Percentiles rank a stretch among this genome's conserved stretches.
phyloP scores from a whole-genome alignment of 805 yeast species.

The Kodamaea lidongshanica region DNA sequence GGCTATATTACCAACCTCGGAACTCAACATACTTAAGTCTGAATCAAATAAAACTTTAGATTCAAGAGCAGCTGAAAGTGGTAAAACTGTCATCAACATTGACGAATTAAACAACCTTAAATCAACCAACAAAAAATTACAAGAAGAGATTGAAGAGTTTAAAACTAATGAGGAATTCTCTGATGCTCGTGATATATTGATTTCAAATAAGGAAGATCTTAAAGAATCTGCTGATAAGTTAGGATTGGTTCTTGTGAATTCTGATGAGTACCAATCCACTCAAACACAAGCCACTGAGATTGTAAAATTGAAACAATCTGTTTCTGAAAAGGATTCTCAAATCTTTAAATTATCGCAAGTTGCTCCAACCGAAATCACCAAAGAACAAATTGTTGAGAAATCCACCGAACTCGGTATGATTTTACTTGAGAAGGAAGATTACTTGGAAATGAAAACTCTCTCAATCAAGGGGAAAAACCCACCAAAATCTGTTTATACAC shows the following conservation, averaged over 20 bases:
- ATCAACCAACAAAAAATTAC: constrained; percentile 2
- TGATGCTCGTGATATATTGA: constrained; percentile 28
- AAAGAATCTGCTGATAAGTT: constrained; percentile 19
- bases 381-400: constrained; percentile 17
- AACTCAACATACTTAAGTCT: constrained; percentile 4
- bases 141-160: constrained; percentile 2
- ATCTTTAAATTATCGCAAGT: constrained; percentile 17
- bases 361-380: constrained; percentile 12
- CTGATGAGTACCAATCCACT: constrained; percentile 15
- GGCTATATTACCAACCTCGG: constrained; percentile 3
- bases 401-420: constrained; percentile 30
- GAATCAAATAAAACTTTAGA: constrained; percentile 3
- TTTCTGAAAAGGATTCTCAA: constrained; percentile 28
- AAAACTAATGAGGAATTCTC: constrained; percentile 11
- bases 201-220: constrained; percentile 23
- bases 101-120: constrained; percentile 13
- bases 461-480: constrained; percentile 14
- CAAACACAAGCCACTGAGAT: constrained; percentile 21
- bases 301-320: constrained; percentile 16
- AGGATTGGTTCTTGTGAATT: constrained; percentile 20
- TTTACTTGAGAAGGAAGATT: constrained; percentile 23
- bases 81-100: constrained; percentile 18
- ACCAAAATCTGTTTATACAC: constrained; percentile 10
- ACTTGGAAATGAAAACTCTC: constrained; percentile 20
- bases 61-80: constrained; percentile 21